Evolutionary conservation across 495 filamentous ascomycete species (phyloP).

Genomic region (Sordaria brevicollis): DNA sequence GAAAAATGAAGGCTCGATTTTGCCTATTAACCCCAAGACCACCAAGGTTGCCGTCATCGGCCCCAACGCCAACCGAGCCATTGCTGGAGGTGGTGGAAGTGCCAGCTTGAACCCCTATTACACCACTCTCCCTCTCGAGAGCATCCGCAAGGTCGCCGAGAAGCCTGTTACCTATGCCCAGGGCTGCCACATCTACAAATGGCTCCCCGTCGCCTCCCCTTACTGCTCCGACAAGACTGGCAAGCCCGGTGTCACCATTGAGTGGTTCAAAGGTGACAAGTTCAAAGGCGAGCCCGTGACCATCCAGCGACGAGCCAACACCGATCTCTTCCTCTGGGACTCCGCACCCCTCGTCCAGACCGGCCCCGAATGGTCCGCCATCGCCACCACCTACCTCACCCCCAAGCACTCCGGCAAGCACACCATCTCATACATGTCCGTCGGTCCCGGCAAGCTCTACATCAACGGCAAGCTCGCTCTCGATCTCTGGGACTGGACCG

Average conservation of each 20-base stretch:
- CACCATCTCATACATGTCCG: conserved; percentile 65
- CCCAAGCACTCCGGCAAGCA: conserved; percentile 51
- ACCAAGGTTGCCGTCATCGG: conserved; percentile 67
- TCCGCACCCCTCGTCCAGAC: conserved; percentile 49
- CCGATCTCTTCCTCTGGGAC: conserved; percentile 60
- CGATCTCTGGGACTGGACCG: conserved; percentile 62
- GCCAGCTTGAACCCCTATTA: conserved; percentile 75
- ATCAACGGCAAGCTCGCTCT: conserved; percentile 61
- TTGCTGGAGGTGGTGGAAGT: conserved; percentile 73
- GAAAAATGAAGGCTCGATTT: conserved; percentile 58
- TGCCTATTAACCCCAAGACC: conserved; percentile 56
- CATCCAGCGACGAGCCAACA: conserved; percentile 45
- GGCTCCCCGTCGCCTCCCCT: conserved; percentile 51
- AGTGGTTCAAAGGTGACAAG: conserved; percentile 53
- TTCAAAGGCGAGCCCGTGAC: conserved; percentile 46
- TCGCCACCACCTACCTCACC: conserved; percentile 44
- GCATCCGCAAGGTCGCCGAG: conserved; percentile 36
- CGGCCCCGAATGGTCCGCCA: conserved; percentile 49
- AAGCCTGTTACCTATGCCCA: conserved; percentile 40
- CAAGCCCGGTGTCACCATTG: conserved; percentile 47
- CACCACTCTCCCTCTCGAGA: conserved; percentile 48
- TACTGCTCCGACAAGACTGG: conserved; percentile 47
- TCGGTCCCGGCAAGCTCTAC: conserved; percentile 61
- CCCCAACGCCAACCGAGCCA: conserved; percentile 68
- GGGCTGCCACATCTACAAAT: conserved; percentile 53